Percentiles rank a stretch among this genome's conserved stretches.
Evolutionary conservation across 208 protist genomes (phyloP).

Genomic region (Leishmania braziliensis): DNA sequence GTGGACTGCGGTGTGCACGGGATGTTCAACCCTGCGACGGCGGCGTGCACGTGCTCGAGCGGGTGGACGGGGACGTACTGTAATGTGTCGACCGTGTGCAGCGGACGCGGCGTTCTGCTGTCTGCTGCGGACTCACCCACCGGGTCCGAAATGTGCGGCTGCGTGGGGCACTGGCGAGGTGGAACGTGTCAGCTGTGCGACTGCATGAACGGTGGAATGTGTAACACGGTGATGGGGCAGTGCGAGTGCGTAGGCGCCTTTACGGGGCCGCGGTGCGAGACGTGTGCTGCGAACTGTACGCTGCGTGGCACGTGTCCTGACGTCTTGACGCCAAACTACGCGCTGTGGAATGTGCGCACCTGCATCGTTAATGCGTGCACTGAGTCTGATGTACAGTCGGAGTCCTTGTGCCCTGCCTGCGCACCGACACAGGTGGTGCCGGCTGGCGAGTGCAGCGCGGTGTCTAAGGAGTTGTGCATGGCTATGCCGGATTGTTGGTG

Average conservation of each 20-base stretch:
- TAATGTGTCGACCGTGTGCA: slow-evolving; percentile 21
- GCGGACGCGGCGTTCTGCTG: slow-evolving; percentile 35
- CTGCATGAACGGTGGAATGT: slow-evolving; percentile 58
- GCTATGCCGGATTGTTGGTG: slow-evolving; percentile 35
- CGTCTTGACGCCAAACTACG: slow-evolving; percentile 10
- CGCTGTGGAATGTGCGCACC: slow-evolving; percentile 40
- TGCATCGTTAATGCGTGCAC: slow-evolving; percentile 46
- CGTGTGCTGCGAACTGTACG: slow-evolving; percentile 40
- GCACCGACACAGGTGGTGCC: neutral
- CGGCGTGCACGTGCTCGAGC: slow-evolving; percentile 20
- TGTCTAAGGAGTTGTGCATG: slow-evolving; percentile 15
- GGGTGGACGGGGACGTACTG: slow-evolving; percentile 23
- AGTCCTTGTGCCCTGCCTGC: slow-evolving; percentile 32
- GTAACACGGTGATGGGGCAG: slow-evolving; percentile 30
- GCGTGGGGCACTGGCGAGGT: slow-evolving; percentile 52
- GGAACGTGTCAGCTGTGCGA: slow-evolving; percentile 50
- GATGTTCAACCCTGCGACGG: slow-evolving; percentile 4
- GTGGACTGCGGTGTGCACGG: slow-evolving; percentile 29
- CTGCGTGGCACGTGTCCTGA: slow-evolving; percentile 36
- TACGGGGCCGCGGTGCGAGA: slow-evolving; percentile 47
- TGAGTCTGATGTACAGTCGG: slow-evolving; percentile 5
- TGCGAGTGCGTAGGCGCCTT: slow-evolving; percentile 49
- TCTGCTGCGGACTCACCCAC: slow-evolving; percentile 36
- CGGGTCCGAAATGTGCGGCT: slow-evolving; percentile 39
- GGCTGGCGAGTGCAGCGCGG: slow-evolving; percentile 10